Conservation (phyloP, 257 asterid species). For the Nicotiana knightiana region DNA sequence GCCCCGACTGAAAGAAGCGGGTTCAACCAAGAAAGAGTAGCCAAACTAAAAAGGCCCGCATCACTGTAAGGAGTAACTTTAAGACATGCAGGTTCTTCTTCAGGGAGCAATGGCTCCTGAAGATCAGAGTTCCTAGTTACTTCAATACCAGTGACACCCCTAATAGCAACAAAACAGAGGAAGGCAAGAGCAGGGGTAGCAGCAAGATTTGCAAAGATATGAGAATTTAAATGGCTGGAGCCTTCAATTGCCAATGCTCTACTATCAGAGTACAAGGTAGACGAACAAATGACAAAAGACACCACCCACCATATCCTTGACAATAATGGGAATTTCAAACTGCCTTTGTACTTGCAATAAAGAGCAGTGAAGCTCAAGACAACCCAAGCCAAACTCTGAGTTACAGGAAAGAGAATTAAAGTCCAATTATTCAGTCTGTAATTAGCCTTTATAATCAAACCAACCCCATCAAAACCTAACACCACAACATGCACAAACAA, state of each 20-base stretch:
- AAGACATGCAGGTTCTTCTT: conserved; percentile 91
- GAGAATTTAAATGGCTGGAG: conserved; percentile 50
- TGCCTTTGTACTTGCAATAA: conserved; percentile 43
- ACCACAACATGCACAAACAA: conserved; percentile 52
- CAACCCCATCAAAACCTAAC: conserved; percentile 54
- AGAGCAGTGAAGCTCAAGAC: conserved; percentile 63
- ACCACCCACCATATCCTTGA: conserved; percentile 82
- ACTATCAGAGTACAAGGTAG: conserved; percentile 53
- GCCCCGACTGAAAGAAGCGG: conserved; percentile 92
- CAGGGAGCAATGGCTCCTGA: conserved; percentile 50
- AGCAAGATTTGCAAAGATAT: conserved; percentile 59
- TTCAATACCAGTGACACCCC: conserved; percentile 63
- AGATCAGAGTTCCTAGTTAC: conserved; percentile 56
- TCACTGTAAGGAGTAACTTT: conserved; percentile 80
- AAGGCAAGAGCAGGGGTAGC: conserved; percentile 63
- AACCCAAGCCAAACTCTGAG: conserved; percentile 62
- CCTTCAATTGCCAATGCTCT: conserved; percentile 50
- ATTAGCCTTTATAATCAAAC: conserved; percentile 35
- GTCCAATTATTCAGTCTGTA: conserved; percentile 46
- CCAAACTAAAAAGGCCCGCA: conserved; percentile 82
- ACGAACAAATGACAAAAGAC: conserved; percentile 52
- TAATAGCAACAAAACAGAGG: conserved; percentile 61
- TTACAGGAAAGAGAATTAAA: conserved; percentile 45
- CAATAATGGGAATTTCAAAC: conserved; percentile 49
- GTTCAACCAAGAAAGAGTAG: conserved; percentile 88